Evolutionary conservation across 495 filamentous ascomycete genomes (phyloP).

Genomic region (Aspergillus panamensis): DNA sequence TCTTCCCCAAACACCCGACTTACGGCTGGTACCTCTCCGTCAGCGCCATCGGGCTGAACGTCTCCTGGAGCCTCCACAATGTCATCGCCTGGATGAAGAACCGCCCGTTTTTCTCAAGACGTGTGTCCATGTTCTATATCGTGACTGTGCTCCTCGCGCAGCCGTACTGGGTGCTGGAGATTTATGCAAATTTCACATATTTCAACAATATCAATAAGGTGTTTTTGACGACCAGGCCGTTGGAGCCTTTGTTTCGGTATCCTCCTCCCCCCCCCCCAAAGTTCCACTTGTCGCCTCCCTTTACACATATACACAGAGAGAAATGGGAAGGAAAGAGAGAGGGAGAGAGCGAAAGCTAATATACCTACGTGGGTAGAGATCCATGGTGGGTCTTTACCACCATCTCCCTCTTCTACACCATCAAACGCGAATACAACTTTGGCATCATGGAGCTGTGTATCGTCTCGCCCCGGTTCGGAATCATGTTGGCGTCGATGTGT

Average conservation of each 20-base stretch:
- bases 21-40: slow-evolving; percentile 49
- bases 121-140: slow-evolving; percentile 38
- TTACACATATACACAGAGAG: background rate
- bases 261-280: background rate
- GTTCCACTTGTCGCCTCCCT: background rate
- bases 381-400: slow-evolving; percentile 61
- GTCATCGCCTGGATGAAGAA: slow-evolving; percentile 51
- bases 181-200: slow-evolving; percentile 48
- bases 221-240: slow-evolving; percentile 48
- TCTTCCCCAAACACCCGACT: slow-evolving; percentile 38
- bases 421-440: slow-evolving; percentile 52
- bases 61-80: slow-evolving; percentile 48
- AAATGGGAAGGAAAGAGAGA: background rate
- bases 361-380: slow-evolving; percentile 43
- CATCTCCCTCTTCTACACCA: slow-evolving; percentile 49
- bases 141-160: slow-evolving; percentile 37
- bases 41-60: slow-evolving; percentile 44
- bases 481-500: slow-evolving; percentile 54
- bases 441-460: slow-evolving; percentile 44
- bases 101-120: slow-evolving; percentile 37
- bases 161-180: slow-evolving; percentile 49
- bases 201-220: slow-evolving; percentile 50
- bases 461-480: slow-evolving; percentile 52
- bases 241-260: slow-evolving; percentile 51
- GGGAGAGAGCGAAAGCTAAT: background rate